Conservation (phyloP, 2,329 filamentous ascomycete genomes). For the Ilyonectria destructans region DNA sequence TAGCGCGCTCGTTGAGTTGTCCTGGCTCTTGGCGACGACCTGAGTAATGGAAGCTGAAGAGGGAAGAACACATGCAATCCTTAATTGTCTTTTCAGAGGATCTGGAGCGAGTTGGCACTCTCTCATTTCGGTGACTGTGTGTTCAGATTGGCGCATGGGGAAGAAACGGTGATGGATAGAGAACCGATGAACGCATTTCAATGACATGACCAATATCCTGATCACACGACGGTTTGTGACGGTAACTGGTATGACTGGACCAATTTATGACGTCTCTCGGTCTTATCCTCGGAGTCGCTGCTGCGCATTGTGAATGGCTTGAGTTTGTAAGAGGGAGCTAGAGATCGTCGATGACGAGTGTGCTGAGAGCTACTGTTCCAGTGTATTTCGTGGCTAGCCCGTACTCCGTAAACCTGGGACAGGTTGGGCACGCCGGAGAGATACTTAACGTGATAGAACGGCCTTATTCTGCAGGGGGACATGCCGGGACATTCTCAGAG, state of each 20-base stretch:
- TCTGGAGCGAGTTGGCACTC: neutral
- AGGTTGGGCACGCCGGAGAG: constrained; percentile 8
- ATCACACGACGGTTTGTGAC: constrained; percentile 14
- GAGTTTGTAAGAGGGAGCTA: neutral
- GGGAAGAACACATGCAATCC: neutral
- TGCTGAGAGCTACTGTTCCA: constrained; percentile 2
- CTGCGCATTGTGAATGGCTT: neutral
- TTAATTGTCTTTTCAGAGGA: constrained; percentile 1
- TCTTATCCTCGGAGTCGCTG: constrained; percentile 5
- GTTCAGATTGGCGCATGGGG: neutral
- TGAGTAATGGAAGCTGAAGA: neutral
- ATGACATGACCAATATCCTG: constrained; percentile 12
- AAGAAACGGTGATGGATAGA: neutral
- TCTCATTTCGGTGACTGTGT: constrained; percentile 1
- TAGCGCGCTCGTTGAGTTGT: neutral
- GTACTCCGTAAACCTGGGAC: constrained; percentile 13
- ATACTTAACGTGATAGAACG: constrained; percentile 4
- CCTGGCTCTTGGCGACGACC: neutral
- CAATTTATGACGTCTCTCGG: constrained; percentile 21
- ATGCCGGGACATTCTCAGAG: constrained; percentile 10
- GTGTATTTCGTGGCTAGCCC: neutral
- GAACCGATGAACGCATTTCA: constrained; percentile 11
- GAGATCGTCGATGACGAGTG: constrained; percentile 7
- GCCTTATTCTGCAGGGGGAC: neutral
- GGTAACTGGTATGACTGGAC: constrained; percentile 1